Percentiles rank a stretch among this genome's conserved stretches.
phyloP scores from a whole-genome alignment of 345 rosid genomes.

The Adansonia digitata region DNA sequence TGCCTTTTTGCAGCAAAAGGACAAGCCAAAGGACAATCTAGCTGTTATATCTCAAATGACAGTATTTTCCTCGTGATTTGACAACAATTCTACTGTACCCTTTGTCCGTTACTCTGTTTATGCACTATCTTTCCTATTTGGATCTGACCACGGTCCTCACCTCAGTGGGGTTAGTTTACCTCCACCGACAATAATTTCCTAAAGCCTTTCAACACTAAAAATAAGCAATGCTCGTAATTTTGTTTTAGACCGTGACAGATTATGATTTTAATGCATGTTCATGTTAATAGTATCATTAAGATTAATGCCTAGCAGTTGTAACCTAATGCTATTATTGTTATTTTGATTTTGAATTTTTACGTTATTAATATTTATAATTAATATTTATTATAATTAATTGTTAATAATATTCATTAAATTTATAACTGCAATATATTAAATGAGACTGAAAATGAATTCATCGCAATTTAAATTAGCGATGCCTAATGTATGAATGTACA shows the following conservation, averaged over 20 bases:
- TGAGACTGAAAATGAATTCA: too few species aligned
- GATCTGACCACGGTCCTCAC: slow-evolving; percentile 9
- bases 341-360: too few species aligned
- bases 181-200: slow-evolving; percentile 4
- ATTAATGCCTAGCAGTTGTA: too few species aligned
- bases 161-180: slow-evolving; percentile 1
- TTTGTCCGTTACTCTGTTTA: slow-evolving; percentile 17
- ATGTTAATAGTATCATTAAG: too few species aligned
- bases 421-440: too few species aligned
- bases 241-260: neutral
- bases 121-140: neutral
- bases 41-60: slow-evolving; percentile 28
- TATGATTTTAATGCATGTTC: neutral
- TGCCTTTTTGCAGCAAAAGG: neutral
- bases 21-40: slow-evolving; percentile 10
- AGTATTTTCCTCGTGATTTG: slow-evolving; percentile 20
- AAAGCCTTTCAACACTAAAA: neutral
- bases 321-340: too few species aligned
- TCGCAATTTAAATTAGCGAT: neutral
- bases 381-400: too few species aligned
- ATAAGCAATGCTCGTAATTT: neutral
- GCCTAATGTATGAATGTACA: neutral
- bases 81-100: slow-evolving; percentile 9
- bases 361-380: too few species aligned
- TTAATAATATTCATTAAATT: too few species aligned